Conservation (phyloP, 1,139 yeast species). For the Blastobotrys illinoisensis region DNA sequence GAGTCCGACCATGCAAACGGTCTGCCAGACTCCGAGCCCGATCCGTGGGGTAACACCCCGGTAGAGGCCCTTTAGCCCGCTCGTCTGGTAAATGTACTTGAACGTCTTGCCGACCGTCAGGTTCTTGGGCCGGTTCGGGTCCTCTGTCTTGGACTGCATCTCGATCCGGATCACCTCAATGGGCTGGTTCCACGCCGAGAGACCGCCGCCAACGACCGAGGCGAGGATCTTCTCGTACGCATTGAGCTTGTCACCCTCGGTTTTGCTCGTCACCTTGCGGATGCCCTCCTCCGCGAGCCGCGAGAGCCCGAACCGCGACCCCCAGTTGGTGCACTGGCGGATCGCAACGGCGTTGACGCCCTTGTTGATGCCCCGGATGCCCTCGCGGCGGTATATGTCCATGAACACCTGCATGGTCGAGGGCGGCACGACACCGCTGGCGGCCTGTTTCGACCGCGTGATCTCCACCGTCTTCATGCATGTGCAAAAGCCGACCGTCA, state of each 20-base stretch:
- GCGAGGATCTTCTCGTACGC: conserved; percentile 79
- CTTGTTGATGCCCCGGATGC: conserved; percentile 88
- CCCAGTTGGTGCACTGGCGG: conserved; percentile 99
- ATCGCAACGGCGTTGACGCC: conserved; percentile 99
- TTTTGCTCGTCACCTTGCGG: conserved; percentile 57
- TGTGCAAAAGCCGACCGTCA: conserved; percentile 96
- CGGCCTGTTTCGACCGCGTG: conserved; percentile 79
- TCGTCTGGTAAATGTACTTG: conserved; percentile 72
- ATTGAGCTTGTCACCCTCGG: conserved; percentile 54
- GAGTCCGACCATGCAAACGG: conserved; percentile 97
- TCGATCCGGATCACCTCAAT: conserved; percentile 96
- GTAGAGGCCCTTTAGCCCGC: conserved; percentile 86
- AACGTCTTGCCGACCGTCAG: conserved; percentile 75
- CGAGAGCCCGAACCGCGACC: conserved; percentile 89
- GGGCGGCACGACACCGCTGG: conserved; percentile 62
- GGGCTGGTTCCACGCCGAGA: conserved; percentile 98
- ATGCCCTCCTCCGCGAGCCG: conserved; percentile 87
- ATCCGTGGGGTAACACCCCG: conserved; percentile 97
- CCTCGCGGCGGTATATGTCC: conserved; percentile 78
- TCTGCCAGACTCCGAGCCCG: conserved; percentile 96
- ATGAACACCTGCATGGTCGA: conserved; percentile 80
- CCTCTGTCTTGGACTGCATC: conserved; percentile 90
- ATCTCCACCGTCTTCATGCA: conserved; percentile 98
- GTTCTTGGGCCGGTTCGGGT: conserved; percentile 93
- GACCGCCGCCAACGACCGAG: conserved; percentile 93